Conservation (phyloP, 495 filamentous ascomycete species). For the Hyaloscypha finlandica region DNA sequence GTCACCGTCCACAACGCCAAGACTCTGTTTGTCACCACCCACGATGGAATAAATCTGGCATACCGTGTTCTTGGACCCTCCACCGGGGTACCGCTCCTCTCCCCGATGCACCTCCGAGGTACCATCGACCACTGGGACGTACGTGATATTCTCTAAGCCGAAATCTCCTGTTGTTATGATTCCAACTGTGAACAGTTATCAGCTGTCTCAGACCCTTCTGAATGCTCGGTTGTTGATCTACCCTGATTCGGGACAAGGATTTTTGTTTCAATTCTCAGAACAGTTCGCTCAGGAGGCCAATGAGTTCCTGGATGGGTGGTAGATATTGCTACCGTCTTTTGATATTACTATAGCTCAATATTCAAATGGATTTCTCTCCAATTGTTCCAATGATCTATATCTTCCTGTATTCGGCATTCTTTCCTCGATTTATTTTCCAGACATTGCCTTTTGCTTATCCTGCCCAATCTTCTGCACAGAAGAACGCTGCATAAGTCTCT, state of each 20-base stretch:
- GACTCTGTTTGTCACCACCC: no score
- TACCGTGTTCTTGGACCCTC: no score
- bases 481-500: slow-evolving; percentile 36
- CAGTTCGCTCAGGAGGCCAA: not conserved
- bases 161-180: no score
- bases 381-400: not conserved
- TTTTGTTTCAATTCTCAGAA: not conserved
- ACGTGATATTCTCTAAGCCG: no score
- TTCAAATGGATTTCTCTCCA: not conserved
- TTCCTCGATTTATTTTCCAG: not conserved
- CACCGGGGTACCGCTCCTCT: no score
- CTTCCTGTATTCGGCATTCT: not conserved
- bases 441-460: slow-evolving; percentile 15
- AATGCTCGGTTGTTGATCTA: not conserved
- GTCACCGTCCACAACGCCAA: no score
- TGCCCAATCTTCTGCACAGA: slow-evolving; percentile 40
- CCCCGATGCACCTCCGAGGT: no score
- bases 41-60: no score
- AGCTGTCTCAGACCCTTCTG: not conserved
- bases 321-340: not conserved
- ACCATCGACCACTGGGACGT: no score
- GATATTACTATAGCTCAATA: not conserved
- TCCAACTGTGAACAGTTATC: not conserved
- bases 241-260: not conserved
- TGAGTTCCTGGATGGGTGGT: not conserved